Conservation (phyloP, 352 stramenopile species). For the Pythium aquatile region DNA sequence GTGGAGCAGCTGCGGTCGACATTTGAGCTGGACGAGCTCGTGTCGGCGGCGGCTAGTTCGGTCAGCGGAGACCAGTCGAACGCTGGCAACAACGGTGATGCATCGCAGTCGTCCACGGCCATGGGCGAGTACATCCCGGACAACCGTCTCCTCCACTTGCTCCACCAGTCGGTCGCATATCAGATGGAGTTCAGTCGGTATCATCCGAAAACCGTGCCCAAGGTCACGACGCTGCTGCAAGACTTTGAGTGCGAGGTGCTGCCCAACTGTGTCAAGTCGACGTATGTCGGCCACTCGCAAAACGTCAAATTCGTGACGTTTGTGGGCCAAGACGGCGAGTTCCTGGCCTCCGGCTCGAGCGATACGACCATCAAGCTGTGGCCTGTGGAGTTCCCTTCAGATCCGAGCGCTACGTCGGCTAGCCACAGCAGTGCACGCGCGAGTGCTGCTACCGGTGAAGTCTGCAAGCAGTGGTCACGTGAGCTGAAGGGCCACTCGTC, state of each 20-base stretch:
- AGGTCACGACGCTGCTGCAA: slow-evolving; percentile 75
- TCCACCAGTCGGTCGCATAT: slow-evolving; percentile 86
- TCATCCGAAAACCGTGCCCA: slow-evolving; percentile 82
- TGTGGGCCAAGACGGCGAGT: slow-evolving; percentile 78
- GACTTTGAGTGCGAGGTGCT: slow-evolving; percentile 89
- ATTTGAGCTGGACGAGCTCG: slow-evolving; percentile 75
- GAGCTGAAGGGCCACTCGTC: slow-evolving; percentile 77
- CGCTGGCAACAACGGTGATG: slow-evolving; percentile 19
- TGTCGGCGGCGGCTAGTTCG: slow-evolving; percentile 27
- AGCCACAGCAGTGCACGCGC: background rate
- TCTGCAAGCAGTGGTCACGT: slow-evolving; percentile 56
- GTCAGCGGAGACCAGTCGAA: slow-evolving; percentile 1
- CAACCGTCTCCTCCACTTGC: slow-evolving; percentile 72
- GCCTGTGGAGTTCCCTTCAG: slow-evolving; percentile 56
- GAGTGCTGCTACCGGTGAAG: slow-evolving; percentile 26
- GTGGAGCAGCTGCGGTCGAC: slow-evolving; percentile 82
- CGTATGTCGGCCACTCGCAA: slow-evolving; percentile 80
- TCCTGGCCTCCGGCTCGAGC: slow-evolving; percentile 82
- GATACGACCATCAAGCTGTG: slow-evolving; percentile 87
- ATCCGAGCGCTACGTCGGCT: slow-evolving; percentile 3
- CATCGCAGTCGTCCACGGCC: background rate
- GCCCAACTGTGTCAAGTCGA: slow-evolving; percentile 83
- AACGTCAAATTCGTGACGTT: slow-evolving; percentile 90
- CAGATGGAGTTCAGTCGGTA: slow-evolving; percentile 91
- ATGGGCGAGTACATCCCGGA: slow-evolving; percentile 45